phyloP scores from a whole-genome alignment of 2,329 filamentous ascomycete genomes.

The Aspergillus neoniger region DNA sequence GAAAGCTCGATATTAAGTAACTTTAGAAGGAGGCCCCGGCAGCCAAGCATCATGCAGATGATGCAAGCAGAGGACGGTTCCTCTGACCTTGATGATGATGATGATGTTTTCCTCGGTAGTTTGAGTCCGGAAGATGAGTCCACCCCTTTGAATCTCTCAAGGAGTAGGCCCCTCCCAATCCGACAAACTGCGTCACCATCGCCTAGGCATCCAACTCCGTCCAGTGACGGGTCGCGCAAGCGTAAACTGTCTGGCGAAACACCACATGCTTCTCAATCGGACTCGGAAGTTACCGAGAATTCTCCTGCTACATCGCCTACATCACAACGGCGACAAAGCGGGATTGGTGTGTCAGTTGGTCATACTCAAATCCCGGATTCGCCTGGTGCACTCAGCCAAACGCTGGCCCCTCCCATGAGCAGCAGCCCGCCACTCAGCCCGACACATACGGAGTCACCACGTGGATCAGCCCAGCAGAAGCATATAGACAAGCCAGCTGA shows the following conservation, averaged over 20 bases:
- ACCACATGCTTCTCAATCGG: slow-evolving; percentile 33
- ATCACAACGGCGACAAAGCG: slow-evolving; percentile 2
- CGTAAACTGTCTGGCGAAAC: slow-evolving; percentile 36
- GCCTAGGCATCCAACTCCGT: slow-evolving; percentile 28
- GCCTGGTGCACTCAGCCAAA: slow-evolving; percentile 35
- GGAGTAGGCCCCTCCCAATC: slow-evolving; percentile 33
- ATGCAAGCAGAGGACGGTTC: slow-evolving; percentile 46
- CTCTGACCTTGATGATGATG: slow-evolving; percentile 40
- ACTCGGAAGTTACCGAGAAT: slow-evolving; percentile 22
- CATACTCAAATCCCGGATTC: slow-evolving; percentile 17
- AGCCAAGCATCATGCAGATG: slow-evolving; percentile 49
- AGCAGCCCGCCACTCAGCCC: slow-evolving; percentile 33
- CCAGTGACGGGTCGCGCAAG: slow-evolving; percentile 37
- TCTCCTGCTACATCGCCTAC: slow-evolving; percentile 22
- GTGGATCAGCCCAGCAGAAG: background rate
- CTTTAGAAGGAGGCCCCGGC: slow-evolving; percentile 46
- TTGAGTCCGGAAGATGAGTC: slow-evolving; percentile 49
- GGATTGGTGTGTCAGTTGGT: slow-evolving; percentile 10
- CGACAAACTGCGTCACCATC: slow-evolving; percentile 25
- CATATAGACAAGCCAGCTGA: background rate
- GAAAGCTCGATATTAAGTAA: slow-evolving; percentile 48
- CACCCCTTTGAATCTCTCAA: slow-evolving; percentile 43
- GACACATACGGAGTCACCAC: slow-evolving; percentile 12
- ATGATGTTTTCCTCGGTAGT: slow-evolving; percentile 47
- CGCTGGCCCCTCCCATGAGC: slow-evolving; percentile 42